Conservation (phyloP, 768 basidiomycete species). For the Multifurca ochricompacta region DNA sequence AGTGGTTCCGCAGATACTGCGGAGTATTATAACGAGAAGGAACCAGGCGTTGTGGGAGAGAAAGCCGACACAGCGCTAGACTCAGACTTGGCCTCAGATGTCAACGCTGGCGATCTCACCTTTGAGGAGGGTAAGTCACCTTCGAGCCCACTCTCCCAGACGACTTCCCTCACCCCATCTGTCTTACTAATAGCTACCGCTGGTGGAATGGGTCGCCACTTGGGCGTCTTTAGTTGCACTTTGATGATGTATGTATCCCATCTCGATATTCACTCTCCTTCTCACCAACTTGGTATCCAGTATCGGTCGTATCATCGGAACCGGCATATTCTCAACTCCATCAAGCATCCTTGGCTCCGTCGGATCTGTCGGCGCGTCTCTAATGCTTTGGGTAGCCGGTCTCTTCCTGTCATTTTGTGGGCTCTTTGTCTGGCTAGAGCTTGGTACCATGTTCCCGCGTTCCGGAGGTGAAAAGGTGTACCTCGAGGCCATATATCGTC, state of each 20-base stretch:
- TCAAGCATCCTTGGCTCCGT: conserved; percentile 51
- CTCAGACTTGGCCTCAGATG: conserved; percentile 18
- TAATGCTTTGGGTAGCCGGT: conserved; percentile 59
- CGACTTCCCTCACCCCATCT: background rate
- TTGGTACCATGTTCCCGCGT: conserved; percentile 55
- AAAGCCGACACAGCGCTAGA: background rate
- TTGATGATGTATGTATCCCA: conserved; percentile 36
- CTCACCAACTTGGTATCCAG: conserved; percentile 20
- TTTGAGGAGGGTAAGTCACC: conserved; percentile 40
- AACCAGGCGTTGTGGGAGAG: background rate
- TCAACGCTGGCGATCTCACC: conserved; percentile 38
- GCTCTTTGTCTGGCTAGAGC: conserved; percentile 55
- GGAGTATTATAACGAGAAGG: background rate
- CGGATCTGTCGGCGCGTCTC: conserved; percentile 49
- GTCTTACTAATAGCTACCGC: conserved; percentile 32
- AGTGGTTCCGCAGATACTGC: background rate
- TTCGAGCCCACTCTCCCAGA: background rate
- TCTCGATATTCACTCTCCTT: background rate
- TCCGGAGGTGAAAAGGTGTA: conserved; percentile 60
- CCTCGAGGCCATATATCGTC: conserved; percentile 45
- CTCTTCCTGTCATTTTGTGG: conserved; percentile 52
- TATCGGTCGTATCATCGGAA: conserved; percentile 52
- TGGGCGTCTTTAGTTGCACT: conserved; percentile 50
- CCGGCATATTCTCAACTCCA: conserved; percentile 59
- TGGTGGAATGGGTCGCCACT: conserved; percentile 51